phyloP scores from a whole-genome alignment of 257 asterid genomes.

The Lantana camara region DNA sequence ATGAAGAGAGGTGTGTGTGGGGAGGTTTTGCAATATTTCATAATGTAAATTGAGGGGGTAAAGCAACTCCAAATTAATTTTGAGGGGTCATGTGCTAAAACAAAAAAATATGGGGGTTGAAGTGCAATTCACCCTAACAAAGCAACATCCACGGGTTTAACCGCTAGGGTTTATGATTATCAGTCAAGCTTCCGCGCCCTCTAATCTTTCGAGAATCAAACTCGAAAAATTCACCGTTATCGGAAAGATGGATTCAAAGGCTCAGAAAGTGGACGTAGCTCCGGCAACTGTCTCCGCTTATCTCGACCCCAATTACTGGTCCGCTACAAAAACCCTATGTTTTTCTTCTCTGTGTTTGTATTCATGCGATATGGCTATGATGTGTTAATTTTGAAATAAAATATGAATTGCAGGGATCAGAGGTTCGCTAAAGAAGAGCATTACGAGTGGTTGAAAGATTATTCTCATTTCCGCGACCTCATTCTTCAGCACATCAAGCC shows the following conservation, averaged over 20 bases:
- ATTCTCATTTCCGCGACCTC: slow-evolving; percentile 77
- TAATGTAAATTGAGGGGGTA: no score
- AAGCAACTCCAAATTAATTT: no score
- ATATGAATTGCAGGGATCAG: slow-evolving; percentile 58
- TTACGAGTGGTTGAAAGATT: slow-evolving; percentile 96
- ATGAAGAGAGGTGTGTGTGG: no score
- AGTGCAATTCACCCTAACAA: neutral
- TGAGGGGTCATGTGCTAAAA: neutral
- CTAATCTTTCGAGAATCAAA: slow-evolving; percentile 11
- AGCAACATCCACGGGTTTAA: slow-evolving; percentile 23
- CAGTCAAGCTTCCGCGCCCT: neutral
- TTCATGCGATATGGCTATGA: neutral
- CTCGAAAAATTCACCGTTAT: slow-evolving; percentile 17
- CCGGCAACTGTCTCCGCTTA: slow-evolving; percentile 75
- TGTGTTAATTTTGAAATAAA: neutral
- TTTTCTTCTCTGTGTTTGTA: neutral
- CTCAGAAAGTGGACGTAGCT: slow-evolving; percentile 47
- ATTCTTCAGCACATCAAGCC: slow-evolving; percentile 63
- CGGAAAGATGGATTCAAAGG: slow-evolving; percentile 34
- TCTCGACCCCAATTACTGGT: slow-evolving; percentile 84
- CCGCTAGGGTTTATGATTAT: slow-evolving; percentile 22
- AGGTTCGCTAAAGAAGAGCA: slow-evolving; percentile 91
- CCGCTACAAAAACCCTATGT: slow-evolving; percentile 15
- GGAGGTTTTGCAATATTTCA: no score
- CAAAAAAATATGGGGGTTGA: neutral